phyloP scores from a whole-genome alignment of 257 asterid genomes.

The Solanum pimpinellifolium region DNA sequence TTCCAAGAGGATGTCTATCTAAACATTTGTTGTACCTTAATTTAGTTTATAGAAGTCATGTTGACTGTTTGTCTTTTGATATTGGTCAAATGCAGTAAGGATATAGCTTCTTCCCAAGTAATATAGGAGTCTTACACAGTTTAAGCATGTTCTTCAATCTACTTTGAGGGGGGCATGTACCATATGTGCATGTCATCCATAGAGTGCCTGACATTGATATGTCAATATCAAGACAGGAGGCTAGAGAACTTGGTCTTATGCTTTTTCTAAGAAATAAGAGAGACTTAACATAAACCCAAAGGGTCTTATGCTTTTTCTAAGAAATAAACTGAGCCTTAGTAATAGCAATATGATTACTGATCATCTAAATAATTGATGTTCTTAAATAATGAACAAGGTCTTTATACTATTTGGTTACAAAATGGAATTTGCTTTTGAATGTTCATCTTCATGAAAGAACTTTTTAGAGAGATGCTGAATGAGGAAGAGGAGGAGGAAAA shows the following conservation, averaged over 20 bases:
- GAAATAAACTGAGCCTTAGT: background rate
- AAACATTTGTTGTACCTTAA: background rate
- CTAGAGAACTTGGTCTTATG: background rate
- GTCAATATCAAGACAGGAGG: background rate
- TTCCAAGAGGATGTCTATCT: background rate
- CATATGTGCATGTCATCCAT: background rate
- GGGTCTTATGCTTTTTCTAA: background rate
- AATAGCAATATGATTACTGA: background rate
- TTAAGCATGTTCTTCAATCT: background rate
- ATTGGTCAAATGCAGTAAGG: background rate
- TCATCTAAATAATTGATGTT: background rate
- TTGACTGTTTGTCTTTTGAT: background rate
- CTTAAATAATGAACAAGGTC: background rate
- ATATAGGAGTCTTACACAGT: background rate
- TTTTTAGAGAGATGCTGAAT: background rate
- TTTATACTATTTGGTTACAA: background rate
- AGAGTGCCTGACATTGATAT: background rate
- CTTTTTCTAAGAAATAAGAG: background rate
- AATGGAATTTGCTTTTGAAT: background rate
- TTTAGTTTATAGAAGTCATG: background rate
- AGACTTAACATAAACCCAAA: background rate
- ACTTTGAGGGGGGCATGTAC: background rate
- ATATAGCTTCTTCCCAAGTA: background rate
- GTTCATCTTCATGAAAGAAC: background rate
- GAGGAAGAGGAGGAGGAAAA: background rate